Evolutionary conservation across 352 stramenopile species (phyloP), one percentile per base, ranked within the genome.

Genomic region (Elongisporangium prolatum): DNA sequence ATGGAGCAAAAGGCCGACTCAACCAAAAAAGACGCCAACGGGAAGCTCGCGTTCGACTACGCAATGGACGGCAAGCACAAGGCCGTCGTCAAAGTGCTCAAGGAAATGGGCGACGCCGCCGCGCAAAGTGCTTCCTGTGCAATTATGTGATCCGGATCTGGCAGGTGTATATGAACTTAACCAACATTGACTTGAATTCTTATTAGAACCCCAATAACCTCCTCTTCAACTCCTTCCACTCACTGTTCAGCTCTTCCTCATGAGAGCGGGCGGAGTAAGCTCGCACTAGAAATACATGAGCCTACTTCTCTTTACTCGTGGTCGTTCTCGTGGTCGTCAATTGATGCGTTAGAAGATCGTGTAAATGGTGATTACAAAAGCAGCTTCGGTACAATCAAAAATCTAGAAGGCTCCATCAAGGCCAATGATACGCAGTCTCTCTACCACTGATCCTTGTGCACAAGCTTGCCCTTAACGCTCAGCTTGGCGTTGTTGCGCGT

Each of bases 1-100:
- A 97, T 97, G 84, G 84, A 97, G 58, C 74, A 89, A 55, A 95
- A 94, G 68, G 88, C 81, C 55, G 84, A 97, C 70, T 95, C 84
- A 20, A 67, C 75, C 48, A 89, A 92, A 67, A 94, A 95, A 60
- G 91, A 98, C 64, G 69, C 82, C 11, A 93, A 95, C 54, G 91
- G 84, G 20, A 98, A 98, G 64, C 86, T 94, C 21, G 71, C 91
- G 25, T 97, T 96, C 60, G 90, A 98, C 61, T 90, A 97, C 57
- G 91, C 91, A 21, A 93, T 96, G 73, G 88, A 91, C 55, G 88
- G 89, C 59, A 96, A 97, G 56, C 89, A 97, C 75, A 97, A 95
- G 61, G 82, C 85, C 48, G 86, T 97, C 22, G 77, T 95, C 60
- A 97, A 97, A 72, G 86, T 92, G 50, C 71, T 96, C 61, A 97